Evolutionary conservation across 169 alveolate genomes (phyloP).

Genomic region (Ophryocystis elektroscirrha): DNA sequence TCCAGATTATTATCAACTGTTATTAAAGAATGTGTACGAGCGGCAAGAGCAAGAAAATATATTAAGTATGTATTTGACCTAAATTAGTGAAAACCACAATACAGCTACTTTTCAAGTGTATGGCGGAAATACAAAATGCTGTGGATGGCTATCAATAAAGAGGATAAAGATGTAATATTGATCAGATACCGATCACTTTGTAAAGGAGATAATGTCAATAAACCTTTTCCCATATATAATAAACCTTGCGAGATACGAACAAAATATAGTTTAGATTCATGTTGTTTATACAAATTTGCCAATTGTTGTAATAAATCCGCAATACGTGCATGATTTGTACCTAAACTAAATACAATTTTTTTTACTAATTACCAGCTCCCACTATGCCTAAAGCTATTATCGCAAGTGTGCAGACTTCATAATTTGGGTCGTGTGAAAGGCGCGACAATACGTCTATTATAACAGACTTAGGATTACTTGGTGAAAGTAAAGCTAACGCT

Average conservation of each 20-base stretch:
- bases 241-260: constrained; percentile 73
- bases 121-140: constrained; percentile 56
- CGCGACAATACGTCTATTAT: constrained; percentile 57
- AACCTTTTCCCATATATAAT: constrained; percentile 36
- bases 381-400: constrained; percentile 82
- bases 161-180: constrained; percentile 71
- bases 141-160: constrained; percentile 60
- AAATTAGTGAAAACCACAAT: neutral
- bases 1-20: constrained; percentile 50
- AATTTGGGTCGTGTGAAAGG: constrained; percentile 87
- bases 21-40: constrained; percentile 44
- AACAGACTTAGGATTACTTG: constrained; percentile 76
- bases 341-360: constrained; percentile 22
- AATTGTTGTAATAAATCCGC: constrained; percentile 78
- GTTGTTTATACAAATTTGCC: constrained; percentile 73
- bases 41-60: constrained; percentile 2
- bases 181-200: constrained; percentile 78
- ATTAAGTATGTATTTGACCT: neutral
- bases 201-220: constrained; percentile 74
- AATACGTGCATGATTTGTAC: constrained; percentile 79
- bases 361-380: constrained; percentile 49
- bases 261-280: constrained; percentile 73
- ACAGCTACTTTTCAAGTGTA: constrained; percentile 31
- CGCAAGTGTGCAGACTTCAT: constrained; percentile 74
- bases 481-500: constrained; percentile 77